Conservation (phyloP, 2,329 filamentous ascomycete species). For the Cladosporium sp. region DNA sequence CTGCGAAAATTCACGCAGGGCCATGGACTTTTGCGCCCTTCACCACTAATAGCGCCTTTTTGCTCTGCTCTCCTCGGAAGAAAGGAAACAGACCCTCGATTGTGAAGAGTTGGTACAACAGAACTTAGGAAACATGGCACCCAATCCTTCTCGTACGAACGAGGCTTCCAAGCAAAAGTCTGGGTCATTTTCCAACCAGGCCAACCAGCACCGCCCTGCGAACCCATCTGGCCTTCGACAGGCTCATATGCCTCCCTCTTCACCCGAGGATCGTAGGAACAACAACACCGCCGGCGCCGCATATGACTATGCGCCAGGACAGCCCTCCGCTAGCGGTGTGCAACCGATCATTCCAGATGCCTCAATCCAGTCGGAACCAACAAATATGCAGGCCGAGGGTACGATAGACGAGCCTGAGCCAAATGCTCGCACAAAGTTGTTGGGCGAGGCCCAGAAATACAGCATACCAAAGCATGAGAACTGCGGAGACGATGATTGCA, state of each 20-base stretch:
- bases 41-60: background rate
- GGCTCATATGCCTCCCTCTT: slow-evolving; percentile 39
- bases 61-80: background rate
- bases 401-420: slow-evolving; percentile 24
- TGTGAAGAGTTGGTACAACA: background rate
- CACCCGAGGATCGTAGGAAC: slow-evolving; percentile 37
- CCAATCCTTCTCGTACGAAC: background rate
- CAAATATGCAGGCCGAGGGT: slow-evolving; percentile 19
- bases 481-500: slow-evolving; percentile 45
- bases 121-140: background rate
- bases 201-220: slow-evolving; percentile 21
- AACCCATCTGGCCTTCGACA: slow-evolving; percentile 35
- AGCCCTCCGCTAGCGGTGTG: slow-evolving; percentile 25
- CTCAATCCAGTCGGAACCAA: slow-evolving; percentile 28
- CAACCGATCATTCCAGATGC: slow-evolving; percentile 29
- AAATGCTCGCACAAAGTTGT: slow-evolving; percentile 35
- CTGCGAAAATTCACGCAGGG: no score
- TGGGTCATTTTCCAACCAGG: background rate
- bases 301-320: slow-evolving; percentile 12
- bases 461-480: slow-evolving; percentile 19
- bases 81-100: background rate
- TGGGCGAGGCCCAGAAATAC: slow-evolving; percentile 31
- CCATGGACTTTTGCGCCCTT: background rate
- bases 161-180: background rate
- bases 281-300: slow-evolving; percentile 20